phyloP scores from a whole-genome alignment of 805 yeast genomes.

The Yarrowia hollandica region DNA sequence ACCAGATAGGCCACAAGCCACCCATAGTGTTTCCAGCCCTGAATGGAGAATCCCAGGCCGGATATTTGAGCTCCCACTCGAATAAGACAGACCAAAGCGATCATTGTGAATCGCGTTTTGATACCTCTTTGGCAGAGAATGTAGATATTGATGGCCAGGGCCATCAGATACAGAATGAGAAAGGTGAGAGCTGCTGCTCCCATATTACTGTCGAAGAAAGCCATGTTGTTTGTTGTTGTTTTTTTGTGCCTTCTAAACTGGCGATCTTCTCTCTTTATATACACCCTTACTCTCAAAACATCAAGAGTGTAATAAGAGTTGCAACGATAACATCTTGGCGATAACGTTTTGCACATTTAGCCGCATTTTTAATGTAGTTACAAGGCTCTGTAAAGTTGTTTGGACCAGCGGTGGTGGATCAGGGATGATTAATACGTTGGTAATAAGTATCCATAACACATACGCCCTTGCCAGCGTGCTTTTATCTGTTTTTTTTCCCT shows the following conservation, averaged over 20 bases:
- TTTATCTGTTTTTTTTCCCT: too few species aligned
- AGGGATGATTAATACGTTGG: too few species aligned
- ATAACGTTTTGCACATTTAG: too few species aligned
- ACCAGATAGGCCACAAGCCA: conserved; percentile 7
- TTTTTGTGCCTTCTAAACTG: too few species aligned
- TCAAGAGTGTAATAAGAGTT: too few species aligned
- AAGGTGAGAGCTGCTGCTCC: conserved; percentile 17
- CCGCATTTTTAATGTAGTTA: too few species aligned
- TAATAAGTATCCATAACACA: too few species aligned
- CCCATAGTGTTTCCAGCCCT: conserved; percentile 1
- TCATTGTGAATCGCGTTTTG: not conserved
- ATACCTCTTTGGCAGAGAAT: not conserved
- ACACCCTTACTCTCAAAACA: not conserved
- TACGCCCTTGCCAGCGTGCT: too few species aligned
- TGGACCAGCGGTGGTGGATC: too few species aligned
- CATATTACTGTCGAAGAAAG: conserved; percentile 1
- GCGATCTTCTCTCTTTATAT: not conserved
- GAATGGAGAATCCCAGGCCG: not conserved
- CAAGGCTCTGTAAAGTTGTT: too few species aligned
- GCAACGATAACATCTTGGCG: too few species aligned
- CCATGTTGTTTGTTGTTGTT: not conserved
- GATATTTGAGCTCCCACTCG: conserved; percentile 2
- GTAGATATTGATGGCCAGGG: not conserved
- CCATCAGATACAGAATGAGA: not conserved
- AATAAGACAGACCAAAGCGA: conserved; percentile 3